These are phyloP conservation scores for Galium porrigens DNA, from an alignment of 305 asterid species.

Conservation along the genomic window DNA sequence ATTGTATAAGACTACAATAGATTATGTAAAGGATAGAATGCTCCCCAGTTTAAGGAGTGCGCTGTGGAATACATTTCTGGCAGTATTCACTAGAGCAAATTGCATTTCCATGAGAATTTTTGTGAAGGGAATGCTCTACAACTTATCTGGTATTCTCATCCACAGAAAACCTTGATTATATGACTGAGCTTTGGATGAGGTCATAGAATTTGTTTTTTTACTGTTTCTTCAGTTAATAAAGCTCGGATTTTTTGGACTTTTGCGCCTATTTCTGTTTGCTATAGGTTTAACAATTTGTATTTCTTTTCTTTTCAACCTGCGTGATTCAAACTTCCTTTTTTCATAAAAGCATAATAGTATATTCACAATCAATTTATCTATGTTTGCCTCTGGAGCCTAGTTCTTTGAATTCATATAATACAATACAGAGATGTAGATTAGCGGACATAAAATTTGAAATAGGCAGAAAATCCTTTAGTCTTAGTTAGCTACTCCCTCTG, in stretches of 20 bases:
- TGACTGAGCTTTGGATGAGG: too few species aligned
- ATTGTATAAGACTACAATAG: neutral
- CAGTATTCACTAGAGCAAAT: neutral
- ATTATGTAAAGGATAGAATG: neutral
- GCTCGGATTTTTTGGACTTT: neutral
- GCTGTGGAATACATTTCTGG: neutral
- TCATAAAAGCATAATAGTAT: neutral
- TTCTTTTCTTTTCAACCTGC: neutral
- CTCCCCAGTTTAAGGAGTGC: neutral
- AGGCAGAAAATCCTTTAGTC: slow-evolving; percentile 40
- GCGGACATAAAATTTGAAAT: slow-evolving; percentile 64
- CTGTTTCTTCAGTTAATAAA: neutral
- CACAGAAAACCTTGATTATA: neutral
- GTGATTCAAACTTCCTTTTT: neutral
- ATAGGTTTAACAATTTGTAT: neutral
- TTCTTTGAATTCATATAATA: neutral
- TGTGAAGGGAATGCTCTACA: neutral
- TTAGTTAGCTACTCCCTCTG: too few species aligned
- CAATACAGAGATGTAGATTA: slow-evolving; percentile 53
- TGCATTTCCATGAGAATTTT: neutral
- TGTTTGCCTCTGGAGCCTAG: neutral
- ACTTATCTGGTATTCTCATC: neutral
- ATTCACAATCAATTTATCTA: neutral
- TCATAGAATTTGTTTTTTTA: neutral
- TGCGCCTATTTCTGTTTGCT: neutral